Conservation (phyloP, 805 yeast genomes). For the Yarrowia phangngaensis region DNA sequence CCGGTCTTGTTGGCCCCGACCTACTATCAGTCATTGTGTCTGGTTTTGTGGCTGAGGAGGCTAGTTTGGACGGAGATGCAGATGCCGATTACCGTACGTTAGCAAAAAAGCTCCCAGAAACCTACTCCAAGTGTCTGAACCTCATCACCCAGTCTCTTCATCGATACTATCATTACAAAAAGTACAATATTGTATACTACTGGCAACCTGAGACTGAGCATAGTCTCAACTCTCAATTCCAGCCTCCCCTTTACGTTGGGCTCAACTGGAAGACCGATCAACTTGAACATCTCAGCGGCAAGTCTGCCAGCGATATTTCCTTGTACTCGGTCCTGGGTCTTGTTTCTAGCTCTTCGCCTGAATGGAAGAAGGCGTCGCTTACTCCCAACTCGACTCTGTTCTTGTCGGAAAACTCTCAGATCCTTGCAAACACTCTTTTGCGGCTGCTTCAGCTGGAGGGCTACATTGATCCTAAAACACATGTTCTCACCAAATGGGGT, state of each 20-base stretch:
- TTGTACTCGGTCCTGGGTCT: slow-evolving; percentile 38
- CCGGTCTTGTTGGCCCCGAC: slow-evolving; percentile 66
- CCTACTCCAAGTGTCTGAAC: slow-evolving; percentile 61
- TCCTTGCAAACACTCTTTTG: slow-evolving; percentile 53
- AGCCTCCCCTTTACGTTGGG: slow-evolving; percentile 27
- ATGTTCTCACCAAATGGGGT: slow-evolving; percentile 53
- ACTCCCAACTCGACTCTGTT: slow-evolving; percentile 30
- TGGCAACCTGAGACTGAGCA: slow-evolving; percentile 37
- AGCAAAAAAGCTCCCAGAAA: slow-evolving; percentile 40
- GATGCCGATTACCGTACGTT: slow-evolving; percentile 57
- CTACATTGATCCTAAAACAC: slow-evolving; percentile 41
- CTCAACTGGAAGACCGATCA: slow-evolving; percentile 17
- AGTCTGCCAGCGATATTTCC: slow-evolving; percentile 4
- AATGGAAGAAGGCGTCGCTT: slow-evolving; percentile 17
- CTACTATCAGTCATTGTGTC: slow-evolving; percentile 63
- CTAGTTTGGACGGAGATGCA: slow-evolving; percentile 62
- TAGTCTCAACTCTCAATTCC: slow-evolving; percentile 29
- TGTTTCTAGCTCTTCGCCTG: slow-evolving; percentile 33
- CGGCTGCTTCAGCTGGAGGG: slow-evolving; percentile 54
- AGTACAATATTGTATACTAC: slow-evolving; percentile 55
- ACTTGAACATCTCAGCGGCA: slow-evolving; percentile 1
- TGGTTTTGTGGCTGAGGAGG: slow-evolving; percentile 58
- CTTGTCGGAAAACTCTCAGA: slow-evolving; percentile 46
- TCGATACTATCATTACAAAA: slow-evolving; percentile 76
- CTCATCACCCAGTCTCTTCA: slow-evolving; percentile 67